Conservation (phyloP, 2,329 filamentous ascomycete species). For the Xylariaceae sp. region DNA sequence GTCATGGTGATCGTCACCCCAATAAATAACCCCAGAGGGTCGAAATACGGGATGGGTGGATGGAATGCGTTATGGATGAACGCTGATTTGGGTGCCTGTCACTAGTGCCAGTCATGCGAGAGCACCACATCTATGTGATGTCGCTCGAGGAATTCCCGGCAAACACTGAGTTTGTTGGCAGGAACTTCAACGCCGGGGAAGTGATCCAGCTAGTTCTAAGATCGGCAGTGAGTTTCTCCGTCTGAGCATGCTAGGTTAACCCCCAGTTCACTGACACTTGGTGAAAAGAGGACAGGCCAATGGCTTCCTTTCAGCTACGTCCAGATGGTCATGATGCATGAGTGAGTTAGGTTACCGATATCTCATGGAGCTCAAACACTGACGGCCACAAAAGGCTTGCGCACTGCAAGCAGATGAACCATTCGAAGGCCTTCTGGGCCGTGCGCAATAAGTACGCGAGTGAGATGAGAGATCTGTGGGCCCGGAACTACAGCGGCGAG, state of each 20-base stretch:
- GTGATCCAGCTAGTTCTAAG: constrained; percentile 80
- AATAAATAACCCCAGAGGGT: too few species aligned
- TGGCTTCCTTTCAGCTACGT: constrained; percentile 83
- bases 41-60: too few species aligned
- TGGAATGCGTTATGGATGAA: not conserved
- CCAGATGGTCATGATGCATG: constrained; percentile 95
- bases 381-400: constrained; percentile 48
- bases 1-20: constrained; percentile 17
- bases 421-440: constrained; percentile 74
- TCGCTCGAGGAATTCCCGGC: constrained; percentile 76
- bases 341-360: too few species aligned
- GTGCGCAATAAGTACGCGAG: constrained; percentile 68
- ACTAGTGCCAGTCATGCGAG: constrained; percentile 62
- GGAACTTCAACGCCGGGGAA: constrained; percentile 87
- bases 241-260: not conserved
- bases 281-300: constrained; percentile 45
- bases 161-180: constrained; percentile 77
- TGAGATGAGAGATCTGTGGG: constrained; percentile 67
- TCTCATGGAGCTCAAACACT: too few species aligned
- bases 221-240: constrained; percentile 38
- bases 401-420: constrained; percentile 90
- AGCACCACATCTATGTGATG: constrained; percentile 58
- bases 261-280: too few species aligned
- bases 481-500: constrained; percentile 67
- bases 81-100: constrained; percentile 1